Base-by-base conservation (phyloP, 352 stramenopile genomes). In the Phytophthora litchii region DNA sequence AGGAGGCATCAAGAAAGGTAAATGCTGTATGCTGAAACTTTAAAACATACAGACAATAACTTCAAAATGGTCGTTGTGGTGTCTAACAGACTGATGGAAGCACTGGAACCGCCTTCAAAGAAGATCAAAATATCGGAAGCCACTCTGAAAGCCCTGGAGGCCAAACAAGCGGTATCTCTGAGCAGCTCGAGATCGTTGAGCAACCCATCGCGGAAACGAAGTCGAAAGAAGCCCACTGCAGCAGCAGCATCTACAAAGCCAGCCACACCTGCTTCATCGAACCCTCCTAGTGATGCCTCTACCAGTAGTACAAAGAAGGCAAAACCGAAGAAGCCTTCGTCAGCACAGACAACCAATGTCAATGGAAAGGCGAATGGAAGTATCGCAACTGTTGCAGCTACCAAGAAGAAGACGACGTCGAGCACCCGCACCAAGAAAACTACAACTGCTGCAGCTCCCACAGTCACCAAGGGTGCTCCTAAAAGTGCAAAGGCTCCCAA, bases 81-180 rank as follows among this genome's bases (percentile, higher is more conserved):
- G 19, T 4, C n/a, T 34, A 50, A 35, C 45, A 75, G 70, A 50
- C 23, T 55, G 20, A 23, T 62, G 41, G 57, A 74, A 67, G 62
- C 60, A 16, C 35, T 64, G 25, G 57, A 78, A 50, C 70, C 64
- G 10, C 75, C 70, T 47, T 32, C 56, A 9, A 85, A 85, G 54
- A 76, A 65, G 34, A 56, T 72, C 21, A 75, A 72, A 43, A 64
- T 78, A 32, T 60, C 62, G 16, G 55, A 82, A 51, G 62, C 49
- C 3, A 48, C 70, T 9, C 61, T 72, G 7, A 76, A 69, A 40
- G 55, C 53, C 2, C 21, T 74, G 16, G 65, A 70, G 23, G 42
- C 64, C 1, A 60, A 67, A 12, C 56, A 63, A 58, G 32, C 27
- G 7, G 27, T 14, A 32, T 42, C 31, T 29, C 37, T 37, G 20